phyloP scores from a whole-genome alignment of 768 basidiomycete species.

The Lentinula detonsa region DNA sequence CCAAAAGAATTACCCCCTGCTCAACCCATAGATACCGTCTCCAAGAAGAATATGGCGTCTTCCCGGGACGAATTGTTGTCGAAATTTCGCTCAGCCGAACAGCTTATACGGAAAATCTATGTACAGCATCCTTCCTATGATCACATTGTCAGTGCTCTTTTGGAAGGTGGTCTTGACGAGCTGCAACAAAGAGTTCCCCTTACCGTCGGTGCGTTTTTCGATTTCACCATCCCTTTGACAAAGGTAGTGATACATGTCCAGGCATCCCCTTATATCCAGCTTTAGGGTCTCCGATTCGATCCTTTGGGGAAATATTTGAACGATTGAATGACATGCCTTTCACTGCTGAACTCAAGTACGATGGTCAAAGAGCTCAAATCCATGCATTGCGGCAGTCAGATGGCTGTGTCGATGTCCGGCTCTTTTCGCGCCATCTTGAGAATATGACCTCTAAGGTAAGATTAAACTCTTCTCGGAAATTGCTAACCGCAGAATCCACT shows the following conservation, averaged over 20 bases:
- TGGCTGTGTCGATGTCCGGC: slow-evolving; percentile 36
- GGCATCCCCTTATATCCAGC: slow-evolving; percentile 84
- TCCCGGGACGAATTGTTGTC: slow-evolving; percentile 28
- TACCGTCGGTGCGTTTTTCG: slow-evolving; percentile 51
- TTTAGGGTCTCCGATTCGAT: slow-evolving; percentile 81
- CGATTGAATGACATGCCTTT: slow-evolving; percentile 62
- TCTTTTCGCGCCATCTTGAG: slow-evolving; percentile 88
- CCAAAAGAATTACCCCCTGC: slow-evolving; percentile 21
- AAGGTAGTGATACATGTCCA: slow-evolving; percentile 2
- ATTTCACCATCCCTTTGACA: background rate
- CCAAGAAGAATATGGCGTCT: slow-evolving; percentile 19
- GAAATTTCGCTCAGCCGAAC: slow-evolving; percentile 54
- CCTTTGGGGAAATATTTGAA: slow-evolving; percentile 78
- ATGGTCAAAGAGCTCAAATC: slow-evolving; percentile 83
- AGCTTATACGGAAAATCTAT: slow-evolving; percentile 63
- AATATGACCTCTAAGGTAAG: slow-evolving; percentile 87
- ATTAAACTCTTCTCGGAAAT: background rate
- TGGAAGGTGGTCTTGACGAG: slow-evolving; percentile 54
- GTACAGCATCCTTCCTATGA: slow-evolving; percentile 75
- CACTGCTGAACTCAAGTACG: slow-evolving; percentile 87
- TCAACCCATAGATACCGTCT: slow-evolving; percentile 10
- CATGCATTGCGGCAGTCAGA: slow-evolving; percentile 39
- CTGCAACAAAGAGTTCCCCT: slow-evolving; percentile 58
- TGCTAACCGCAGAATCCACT: slow-evolving; percentile 6
- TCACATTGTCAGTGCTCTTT: slow-evolving; percentile 55